Percentiles rank a stretch among this genome's conserved stretches.
phyloP scores from a whole-genome alignment of 305 asterid species.

The Fraxinus velutina region DNA sequence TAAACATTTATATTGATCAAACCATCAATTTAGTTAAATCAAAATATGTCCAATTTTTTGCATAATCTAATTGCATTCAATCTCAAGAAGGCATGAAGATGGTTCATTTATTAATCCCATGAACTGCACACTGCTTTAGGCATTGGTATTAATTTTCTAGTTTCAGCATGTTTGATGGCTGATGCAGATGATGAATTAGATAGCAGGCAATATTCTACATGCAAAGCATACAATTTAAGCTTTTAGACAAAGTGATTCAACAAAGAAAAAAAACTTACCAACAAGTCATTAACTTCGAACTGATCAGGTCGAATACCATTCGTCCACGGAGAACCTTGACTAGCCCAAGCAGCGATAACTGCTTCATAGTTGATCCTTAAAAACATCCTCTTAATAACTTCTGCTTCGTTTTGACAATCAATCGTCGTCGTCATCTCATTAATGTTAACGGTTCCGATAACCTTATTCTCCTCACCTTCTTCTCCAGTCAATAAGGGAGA shows the following conservation, averaged over 20 bases:
- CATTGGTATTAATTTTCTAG: background rate
- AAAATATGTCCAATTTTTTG: background rate
- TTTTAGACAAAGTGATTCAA: background rate
- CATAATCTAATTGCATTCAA: background rate
- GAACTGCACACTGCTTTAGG: background rate
- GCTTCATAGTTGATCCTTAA: conserved; percentile 63
- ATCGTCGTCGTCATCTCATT: background rate
- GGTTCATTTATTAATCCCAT: background rate
- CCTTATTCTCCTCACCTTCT: conserved; percentile 13
- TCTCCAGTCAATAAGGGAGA: conserved; percentile 7
- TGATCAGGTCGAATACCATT: conserved; percentile 49
- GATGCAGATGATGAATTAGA: background rate
- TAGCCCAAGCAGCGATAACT: conserved; percentile 62
- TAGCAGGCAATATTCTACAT: background rate
- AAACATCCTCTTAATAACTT: conserved; percentile 21
- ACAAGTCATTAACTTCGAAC: conserved; percentile 32
- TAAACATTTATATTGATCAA: conserved; percentile 7
- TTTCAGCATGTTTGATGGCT: background rate
- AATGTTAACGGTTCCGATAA: background rate
- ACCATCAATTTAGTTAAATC: background rate
- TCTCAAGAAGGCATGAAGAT: background rate
- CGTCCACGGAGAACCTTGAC: conserved; percentile 60
- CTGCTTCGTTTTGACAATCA: conserved; percentile 14
- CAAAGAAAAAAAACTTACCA: conserved; percentile 30
- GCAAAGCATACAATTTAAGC: background rate